Evolutionary conservation across 2,329 filamentous ascomycete species (phyloP), one percentile per base, ranked within the genome.

Genomic region (Calonectria pseudoreteaudii): DNA sequence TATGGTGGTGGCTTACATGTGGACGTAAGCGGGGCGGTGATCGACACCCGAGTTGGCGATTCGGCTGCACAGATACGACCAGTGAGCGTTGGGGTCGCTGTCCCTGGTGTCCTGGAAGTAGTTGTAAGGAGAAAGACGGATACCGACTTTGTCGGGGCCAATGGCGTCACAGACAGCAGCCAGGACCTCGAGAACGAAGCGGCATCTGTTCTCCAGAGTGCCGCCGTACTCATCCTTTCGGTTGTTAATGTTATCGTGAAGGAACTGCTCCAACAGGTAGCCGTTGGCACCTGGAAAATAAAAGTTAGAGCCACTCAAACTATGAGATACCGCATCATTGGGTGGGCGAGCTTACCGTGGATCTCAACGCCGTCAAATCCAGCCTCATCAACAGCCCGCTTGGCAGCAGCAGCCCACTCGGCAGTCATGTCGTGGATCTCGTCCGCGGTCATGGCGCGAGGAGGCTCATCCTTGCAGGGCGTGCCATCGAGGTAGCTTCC

Each of bases 321-420:
- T 3, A 31, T 31, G 30, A 31, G 30, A 31, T 31, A 8, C 4
- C 30, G n/a, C 13, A 18, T 28, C n/a, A 18, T 28, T n/a, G 2
- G 53, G 14, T 26, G 52, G 52, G 28, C 2, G 18, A 0, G 18
- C 64, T 44, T 68, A 76, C 82, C 86, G 75, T 90, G 87, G n/a
- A 88, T 81, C 77, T 95, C 94, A 67, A 95, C 90, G 6, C 90
- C 91, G 80, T 95, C 94, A 58, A 93, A 92, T 0, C 94, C 94
- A 3, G 90, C 91, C 1, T 68, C 74, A 1, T 88, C 86, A 1
- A 94, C 82, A 1, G 93, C 89, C n/a, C 90, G 85, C 78, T 88
- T 87, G 0, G 88, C 84, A 0, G 89, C 88, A 0, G 86, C 88
- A 2, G 87, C 89, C 85, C 89, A 94, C 2, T 90, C 90, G 1